Evolutionary conservation across 2,329 filamentous ascomycete genomes (phyloP).

Genomic region (Capronia epimyces): DNA sequence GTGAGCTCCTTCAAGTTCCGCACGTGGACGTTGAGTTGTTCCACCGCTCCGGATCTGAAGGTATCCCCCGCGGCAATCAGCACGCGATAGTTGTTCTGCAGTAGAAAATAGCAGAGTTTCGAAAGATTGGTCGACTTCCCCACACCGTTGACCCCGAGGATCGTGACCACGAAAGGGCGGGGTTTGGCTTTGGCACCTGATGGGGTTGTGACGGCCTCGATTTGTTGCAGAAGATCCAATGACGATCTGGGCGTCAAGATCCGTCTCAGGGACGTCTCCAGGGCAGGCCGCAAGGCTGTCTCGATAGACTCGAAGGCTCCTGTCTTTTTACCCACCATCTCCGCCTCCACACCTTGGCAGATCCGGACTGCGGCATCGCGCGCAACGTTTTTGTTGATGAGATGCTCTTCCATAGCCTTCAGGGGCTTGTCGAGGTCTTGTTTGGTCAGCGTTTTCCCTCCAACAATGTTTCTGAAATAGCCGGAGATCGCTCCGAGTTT

Average conservation of each 20-base stretch:
- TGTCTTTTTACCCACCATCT: slow-evolving; percentile 85
- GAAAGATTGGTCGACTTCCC: slow-evolving; percentile 96
- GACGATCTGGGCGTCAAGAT: slow-evolving; percentile 95
- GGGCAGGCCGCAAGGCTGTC: slow-evolving; percentile 73
- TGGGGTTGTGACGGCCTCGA: slow-evolving; percentile 69
- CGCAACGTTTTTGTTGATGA: slow-evolving; percentile 92
- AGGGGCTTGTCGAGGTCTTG: slow-evolving; percentile 86
- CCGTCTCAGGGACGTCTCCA: slow-evolving; percentile 87
- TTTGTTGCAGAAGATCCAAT: slow-evolving; percentile 88
- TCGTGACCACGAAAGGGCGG: slow-evolving; percentile 93
- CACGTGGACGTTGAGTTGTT: slow-evolving; percentile 93
- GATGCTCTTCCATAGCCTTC: slow-evolving; percentile 91
- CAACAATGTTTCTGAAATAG: slow-evolving; percentile 89
- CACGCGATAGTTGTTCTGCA: slow-evolving; percentile 95
- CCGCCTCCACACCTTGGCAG: slow-evolving; percentile 84
- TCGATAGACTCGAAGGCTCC: slow-evolving; percentile 86
- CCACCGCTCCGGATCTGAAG: slow-evolving; percentile 93
- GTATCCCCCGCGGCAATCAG: slow-evolving; percentile 93
- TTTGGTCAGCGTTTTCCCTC: slow-evolving; percentile 85
- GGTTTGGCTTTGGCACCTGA: slow-evolving; percentile 57
- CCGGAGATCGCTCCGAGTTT: slow-evolving; percentile 77
- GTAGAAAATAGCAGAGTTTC: slow-evolving; percentile 95
- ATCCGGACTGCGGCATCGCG: slow-evolving; percentile 87
- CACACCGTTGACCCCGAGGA: slow-evolving; percentile 96
- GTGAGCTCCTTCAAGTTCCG: slow-evolving; percentile 87